Conservation (phyloP, 108 stramenopile species). For the Pseudonitzschia multistriata region DNA sequence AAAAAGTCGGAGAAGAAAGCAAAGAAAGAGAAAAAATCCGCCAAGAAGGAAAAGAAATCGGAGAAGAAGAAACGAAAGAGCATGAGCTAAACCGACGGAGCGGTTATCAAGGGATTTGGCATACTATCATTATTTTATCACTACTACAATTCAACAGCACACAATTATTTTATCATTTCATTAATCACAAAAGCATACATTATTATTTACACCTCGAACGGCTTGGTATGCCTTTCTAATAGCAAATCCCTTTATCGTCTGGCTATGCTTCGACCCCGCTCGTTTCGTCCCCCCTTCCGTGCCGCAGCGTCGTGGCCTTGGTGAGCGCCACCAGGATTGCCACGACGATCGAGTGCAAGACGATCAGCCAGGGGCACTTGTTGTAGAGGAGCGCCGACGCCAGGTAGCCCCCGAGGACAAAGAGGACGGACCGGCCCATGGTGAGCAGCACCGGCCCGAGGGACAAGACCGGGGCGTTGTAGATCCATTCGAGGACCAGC, state of each 20-base stretch:
- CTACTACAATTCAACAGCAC: not conserved
- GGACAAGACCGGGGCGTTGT: constrained; percentile 19
- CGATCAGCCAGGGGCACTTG: not conserved
- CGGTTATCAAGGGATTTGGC: not conserved
- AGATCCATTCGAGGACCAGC: constrained; percentile 16
- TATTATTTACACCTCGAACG: too few relatives aligned
- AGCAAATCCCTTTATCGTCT: too few relatives aligned
- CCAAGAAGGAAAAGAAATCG: constrained; percentile 33
- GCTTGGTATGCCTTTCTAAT: too few relatives aligned
- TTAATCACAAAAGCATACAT: not conserved
- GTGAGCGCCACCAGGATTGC: not conserved
- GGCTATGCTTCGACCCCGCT: too few relatives aligned
- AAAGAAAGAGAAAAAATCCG: constrained; percentile 30
- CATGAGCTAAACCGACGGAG: not conserved
- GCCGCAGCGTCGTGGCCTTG: not conserved
- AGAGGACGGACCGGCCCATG: not conserved
- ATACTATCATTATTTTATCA: not conserved
- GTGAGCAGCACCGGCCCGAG: constrained; percentile 4
- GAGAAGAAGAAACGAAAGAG: constrained; percentile 45
- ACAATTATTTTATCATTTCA: constrained; percentile 2
- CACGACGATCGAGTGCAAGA: not conserved
- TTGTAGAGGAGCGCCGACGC: not conserved
- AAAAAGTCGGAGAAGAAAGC: constrained; percentile 43
- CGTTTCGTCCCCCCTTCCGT: not conserved
- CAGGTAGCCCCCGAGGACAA: not conserved